These are phyloP conservation scores for Eimeria acervulina DNA, from an alignment of 169 alveolate species.

Conservation along the genomic window DNA sequence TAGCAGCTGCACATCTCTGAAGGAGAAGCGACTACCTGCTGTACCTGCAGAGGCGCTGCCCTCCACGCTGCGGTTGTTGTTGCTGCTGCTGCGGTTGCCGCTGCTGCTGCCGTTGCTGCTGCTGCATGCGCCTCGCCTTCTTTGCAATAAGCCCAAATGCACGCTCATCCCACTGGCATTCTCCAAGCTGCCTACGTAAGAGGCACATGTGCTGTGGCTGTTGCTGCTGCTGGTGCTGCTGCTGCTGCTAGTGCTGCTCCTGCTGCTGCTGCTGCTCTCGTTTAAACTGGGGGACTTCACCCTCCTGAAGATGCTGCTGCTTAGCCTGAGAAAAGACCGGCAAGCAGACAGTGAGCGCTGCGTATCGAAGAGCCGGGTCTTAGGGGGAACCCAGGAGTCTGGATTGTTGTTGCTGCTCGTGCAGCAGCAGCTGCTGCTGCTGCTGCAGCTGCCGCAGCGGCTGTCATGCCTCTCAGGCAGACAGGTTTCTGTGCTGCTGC, in stretches of 20 bases:
- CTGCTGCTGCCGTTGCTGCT: constrained; percentile 30
- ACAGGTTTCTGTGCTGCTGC: neutral
- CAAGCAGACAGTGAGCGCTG: neutral
- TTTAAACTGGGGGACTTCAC: neutral
- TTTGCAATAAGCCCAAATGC: neutral
- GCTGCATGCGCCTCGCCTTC: neutral
- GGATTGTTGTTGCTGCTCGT: neutral
- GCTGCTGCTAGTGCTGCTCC: neutral
- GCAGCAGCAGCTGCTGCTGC: neutral
- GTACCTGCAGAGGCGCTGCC: neutral
- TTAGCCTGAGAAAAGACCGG: neutral
- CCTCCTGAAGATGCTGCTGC: neutral
- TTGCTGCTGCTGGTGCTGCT: constrained; percentile 29
- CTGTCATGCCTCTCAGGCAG: neutral
- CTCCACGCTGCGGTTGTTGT: constrained; percentile 20
- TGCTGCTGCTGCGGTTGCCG: constrained; percentile 34
- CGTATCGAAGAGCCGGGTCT: neutral
- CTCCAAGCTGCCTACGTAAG: neutral
- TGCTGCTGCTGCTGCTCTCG: constrained; percentile 6
- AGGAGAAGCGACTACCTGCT: neutral
- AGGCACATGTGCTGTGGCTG: neutral
- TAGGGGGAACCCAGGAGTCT: neutral
- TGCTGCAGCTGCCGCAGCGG: neutral
- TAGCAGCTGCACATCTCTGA: neutral
- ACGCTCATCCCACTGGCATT: neutral